phyloP scores from a whole-genome alignment of 768 basidiomycete species.

The Clitopilus hobsonii region DNA sequence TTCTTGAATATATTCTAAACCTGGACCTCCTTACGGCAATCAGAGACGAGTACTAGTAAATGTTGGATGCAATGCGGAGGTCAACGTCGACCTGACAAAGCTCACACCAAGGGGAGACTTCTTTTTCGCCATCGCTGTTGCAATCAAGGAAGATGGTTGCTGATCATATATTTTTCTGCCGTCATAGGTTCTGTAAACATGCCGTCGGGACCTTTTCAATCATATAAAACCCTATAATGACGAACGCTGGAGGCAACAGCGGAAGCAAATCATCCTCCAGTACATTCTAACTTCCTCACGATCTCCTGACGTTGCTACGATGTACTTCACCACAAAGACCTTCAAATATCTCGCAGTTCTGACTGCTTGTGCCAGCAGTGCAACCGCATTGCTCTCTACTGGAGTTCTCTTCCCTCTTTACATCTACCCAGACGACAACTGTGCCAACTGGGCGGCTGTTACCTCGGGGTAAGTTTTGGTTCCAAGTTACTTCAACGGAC shows the following conservation, averaged over 20 bases:
- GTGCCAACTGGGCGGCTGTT: conserved; percentile 21
- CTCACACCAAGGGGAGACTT: background rate
- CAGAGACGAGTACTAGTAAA: background rate
- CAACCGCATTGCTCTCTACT: conserved; percentile 14
- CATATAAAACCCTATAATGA: background rate
- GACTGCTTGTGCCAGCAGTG: conserved; percentile 4
- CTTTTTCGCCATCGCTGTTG: no score
- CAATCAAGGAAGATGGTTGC: background rate
- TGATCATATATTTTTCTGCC: background rate
- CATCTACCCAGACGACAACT: conserved; percentile 21
- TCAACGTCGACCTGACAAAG: background rate
- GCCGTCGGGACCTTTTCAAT: background rate
- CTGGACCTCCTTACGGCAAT: background rate
- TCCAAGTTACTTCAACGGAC: background rate
- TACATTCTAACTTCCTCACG: background rate
- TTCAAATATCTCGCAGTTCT: conserved; percentile 2
- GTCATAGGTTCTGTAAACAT: background rate
- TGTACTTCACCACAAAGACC: background rate
- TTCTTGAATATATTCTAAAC: no score
- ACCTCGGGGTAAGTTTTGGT: conserved; percentile 15
- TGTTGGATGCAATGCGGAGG: background rate
- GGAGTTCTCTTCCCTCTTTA: conserved; percentile 27
- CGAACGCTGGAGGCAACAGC: background rate
- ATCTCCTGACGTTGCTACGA: no score
- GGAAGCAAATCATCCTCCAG: background rate